phyloP scores from a whole-genome alignment of 1,284 basidiomycete genomes.

The Austroboletus olivaceoglutinosus region DNA sequence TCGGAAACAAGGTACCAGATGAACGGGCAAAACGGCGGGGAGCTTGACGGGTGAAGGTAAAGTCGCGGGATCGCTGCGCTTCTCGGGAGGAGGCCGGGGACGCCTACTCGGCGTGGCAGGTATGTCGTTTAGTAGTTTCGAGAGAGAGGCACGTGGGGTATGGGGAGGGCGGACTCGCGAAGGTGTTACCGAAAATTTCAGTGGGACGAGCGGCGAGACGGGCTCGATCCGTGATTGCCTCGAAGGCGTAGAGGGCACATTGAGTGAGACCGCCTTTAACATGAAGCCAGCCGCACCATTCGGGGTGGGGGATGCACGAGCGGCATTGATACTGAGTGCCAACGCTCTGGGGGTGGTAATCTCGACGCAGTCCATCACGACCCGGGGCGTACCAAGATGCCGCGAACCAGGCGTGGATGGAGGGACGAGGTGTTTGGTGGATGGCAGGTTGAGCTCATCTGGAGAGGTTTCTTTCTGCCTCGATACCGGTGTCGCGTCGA shows the following conservation, averaged over 20 bases:
- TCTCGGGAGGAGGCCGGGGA: constrained; percentile 12
- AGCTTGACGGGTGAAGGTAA: constrained; percentile 20
- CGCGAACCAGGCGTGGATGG: constrained; percentile 33
- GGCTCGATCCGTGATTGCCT: not conserved
- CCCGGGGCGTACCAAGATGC: constrained; percentile 20
- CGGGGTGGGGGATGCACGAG: constrained; percentile 15
- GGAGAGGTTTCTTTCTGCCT: constrained; percentile 2
- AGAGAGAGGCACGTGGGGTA: constrained; percentile 19
- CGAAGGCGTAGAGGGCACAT: constrained; percentile 25
- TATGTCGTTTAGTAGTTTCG: constrained; percentile 10
- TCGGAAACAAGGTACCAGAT: constrained; percentile 43
- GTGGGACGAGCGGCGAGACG: not conserved
- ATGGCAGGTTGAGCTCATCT: constrained; percentile 39
- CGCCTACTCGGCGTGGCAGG: constrained; percentile 24
- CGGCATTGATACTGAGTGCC: not conserved
- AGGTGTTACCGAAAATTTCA: constrained; percentile 23
- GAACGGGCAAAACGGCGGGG: constrained; percentile 33
- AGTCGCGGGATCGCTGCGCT: not conserved
- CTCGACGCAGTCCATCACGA: constrained; percentile 42
- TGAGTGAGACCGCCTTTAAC: not conserved
- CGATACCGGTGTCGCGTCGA: not conserved
- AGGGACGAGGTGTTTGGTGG: constrained; percentile 17
- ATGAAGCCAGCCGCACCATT: constrained; percentile 1
- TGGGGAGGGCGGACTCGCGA: constrained; percentile 26
- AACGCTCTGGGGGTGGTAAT: constrained; percentile 32